Percentiles rank a stretch among this genome's conserved stretches.
These are phyloP conservation scores for Tetrastigma voinierianum DNA, from an alignment of 164 flowering plant genomes.

Conservation along the genomic window DNA sequence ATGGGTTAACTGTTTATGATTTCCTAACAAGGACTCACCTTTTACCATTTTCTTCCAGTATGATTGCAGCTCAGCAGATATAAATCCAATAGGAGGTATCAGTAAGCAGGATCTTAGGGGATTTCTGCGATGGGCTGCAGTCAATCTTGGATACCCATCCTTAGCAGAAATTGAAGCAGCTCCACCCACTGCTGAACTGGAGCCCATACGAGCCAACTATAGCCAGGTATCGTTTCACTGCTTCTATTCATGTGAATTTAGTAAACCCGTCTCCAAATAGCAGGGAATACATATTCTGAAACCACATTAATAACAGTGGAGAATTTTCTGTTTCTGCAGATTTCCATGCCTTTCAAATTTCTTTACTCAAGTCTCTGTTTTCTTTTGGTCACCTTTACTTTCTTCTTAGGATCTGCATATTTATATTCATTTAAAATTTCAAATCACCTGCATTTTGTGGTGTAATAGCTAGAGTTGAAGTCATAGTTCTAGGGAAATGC, in stretches of 20 bases:
- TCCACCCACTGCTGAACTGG: conserved; percentile 95
- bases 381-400: not conserved
- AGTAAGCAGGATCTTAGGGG: conserved; percentile 89
- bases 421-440: too few species aligned
- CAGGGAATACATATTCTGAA: not conserved
- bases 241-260: not conserved
- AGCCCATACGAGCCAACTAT: conserved; percentile 86
- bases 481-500: not conserved
- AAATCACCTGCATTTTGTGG: too few species aligned
- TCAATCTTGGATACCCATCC: conserved; percentile 75
- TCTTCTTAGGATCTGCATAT: not conserved
- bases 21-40: not conserved
- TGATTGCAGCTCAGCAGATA: conserved; percentile 98
- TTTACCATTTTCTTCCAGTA: conserved; percentile 48
- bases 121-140: conserved; percentile 89
- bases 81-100: conserved; percentile 97
- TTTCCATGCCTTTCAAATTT: not conserved
- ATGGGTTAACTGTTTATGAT: not conserved
- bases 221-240: conserved; percentile 57
- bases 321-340: not conserved
- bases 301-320: not conserved
- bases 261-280: not conserved
- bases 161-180: conserved; percentile 94
- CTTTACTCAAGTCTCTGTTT: not conserved
- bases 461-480: too few species aligned